These are phyloP conservation scores for Elongisporangium anandrum DNA, from an alignment of 352 stramenopile genomes.

Conservation along the genomic window DNA sequence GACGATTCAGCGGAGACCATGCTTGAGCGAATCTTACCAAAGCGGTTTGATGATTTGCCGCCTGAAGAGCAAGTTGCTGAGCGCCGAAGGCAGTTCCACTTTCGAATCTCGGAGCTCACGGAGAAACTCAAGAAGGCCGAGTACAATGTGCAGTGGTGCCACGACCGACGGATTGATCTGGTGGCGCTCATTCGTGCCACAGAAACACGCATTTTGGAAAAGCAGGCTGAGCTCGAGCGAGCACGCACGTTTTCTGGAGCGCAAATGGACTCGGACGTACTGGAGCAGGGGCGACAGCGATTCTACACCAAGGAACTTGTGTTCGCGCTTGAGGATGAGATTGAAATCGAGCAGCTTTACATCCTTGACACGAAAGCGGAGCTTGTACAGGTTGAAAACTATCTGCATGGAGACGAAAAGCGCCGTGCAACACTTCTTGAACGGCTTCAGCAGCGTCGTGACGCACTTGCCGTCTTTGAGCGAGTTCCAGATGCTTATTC, in stretches of 20 bases:
- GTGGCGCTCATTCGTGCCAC: slow-evolving; percentile 63
- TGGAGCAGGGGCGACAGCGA: slow-evolving; percentile 62
- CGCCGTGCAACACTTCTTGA: slow-evolving; percentile 20
- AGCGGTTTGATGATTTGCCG: slow-evolving; percentile 45
- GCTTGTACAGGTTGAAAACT: slow-evolving; percentile 67
- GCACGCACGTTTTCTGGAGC: slow-evolving; percentile 57
- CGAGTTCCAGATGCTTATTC: slow-evolving; percentile 13
- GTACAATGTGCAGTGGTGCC: slow-evolving; percentile 80
- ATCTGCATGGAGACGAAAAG: slow-evolving; percentile 54
- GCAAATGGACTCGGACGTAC: slow-evolving; percentile 78
- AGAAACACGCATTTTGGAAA: slow-evolving; percentile 69
- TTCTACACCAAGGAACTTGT: slow-evolving; percentile 81
- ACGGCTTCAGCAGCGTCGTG: slow-evolving; percentile 34
- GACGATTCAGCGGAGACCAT: slow-evolving; percentile 7
- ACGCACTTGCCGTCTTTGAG: slow-evolving; percentile 48
- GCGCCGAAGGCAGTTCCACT: slow-evolving; percentile 71
- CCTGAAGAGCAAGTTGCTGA: slow-evolving; percentile 47
- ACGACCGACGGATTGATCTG: slow-evolving; percentile 60
- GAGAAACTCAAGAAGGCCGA: slow-evolving; percentile 49
- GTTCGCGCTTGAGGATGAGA: slow-evolving; percentile 68
- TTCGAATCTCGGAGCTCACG: slow-evolving; percentile 57
- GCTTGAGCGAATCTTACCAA: slow-evolving; percentile 5
- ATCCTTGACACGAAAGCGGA: slow-evolving; percentile 76
- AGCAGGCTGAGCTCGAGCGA: slow-evolving; percentile 72
- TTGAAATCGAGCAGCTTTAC: slow-evolving; percentile 84